These are phyloP conservation scores for Earliella scabrosa DNA, from an alignment of 1,284 basidiomycete genomes.

Conservation along the genomic window DNA sequence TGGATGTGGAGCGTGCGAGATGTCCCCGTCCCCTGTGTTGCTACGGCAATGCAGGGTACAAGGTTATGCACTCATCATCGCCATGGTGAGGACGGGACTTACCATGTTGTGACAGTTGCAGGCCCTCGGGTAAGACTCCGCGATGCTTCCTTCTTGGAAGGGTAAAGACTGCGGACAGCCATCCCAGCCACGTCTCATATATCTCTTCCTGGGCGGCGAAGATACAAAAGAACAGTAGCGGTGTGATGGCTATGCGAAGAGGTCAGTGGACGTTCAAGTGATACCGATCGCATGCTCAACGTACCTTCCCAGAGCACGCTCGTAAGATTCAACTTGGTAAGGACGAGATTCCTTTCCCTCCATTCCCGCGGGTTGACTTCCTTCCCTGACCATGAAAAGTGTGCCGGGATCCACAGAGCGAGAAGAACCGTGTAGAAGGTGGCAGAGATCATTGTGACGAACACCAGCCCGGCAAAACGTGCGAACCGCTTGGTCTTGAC, in stretches of 20 bases:
- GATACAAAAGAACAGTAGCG: conserved; percentile 30
- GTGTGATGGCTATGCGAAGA: conserved; percentile 22
- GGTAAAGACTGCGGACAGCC: conserved; percentile 11
- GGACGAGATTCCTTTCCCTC: neutral
- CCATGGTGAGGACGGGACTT: neutral
- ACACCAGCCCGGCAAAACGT: conserved; percentile 29
- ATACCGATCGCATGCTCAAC: neutral
- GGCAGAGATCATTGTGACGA: conserved; percentile 29
- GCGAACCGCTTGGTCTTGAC: conserved; percentile 23
- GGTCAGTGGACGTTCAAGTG: neutral
- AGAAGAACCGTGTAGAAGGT: conserved; percentile 27
- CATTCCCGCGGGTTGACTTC: neutral
- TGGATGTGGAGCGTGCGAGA: neutral
- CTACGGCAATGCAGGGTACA: neutral
- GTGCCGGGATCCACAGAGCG: conserved; percentile 21
- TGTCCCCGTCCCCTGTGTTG: conserved; percentile 11
- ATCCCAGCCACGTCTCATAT: conserved; percentile 29
- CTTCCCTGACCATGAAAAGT: neutral
- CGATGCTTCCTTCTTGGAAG: neutral
- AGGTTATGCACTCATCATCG: neutral
- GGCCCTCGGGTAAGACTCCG: neutral
- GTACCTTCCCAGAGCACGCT: conserved; percentile 33
- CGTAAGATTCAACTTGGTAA: conserved; percentile 7
- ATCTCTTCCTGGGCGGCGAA: conserved; percentile 34
- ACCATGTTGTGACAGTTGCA: conserved; percentile 10